Evolutionary conservation across 1,139 yeast genomes (phyloP).

Genomic region (Debaryomyces sp.): DNA sequence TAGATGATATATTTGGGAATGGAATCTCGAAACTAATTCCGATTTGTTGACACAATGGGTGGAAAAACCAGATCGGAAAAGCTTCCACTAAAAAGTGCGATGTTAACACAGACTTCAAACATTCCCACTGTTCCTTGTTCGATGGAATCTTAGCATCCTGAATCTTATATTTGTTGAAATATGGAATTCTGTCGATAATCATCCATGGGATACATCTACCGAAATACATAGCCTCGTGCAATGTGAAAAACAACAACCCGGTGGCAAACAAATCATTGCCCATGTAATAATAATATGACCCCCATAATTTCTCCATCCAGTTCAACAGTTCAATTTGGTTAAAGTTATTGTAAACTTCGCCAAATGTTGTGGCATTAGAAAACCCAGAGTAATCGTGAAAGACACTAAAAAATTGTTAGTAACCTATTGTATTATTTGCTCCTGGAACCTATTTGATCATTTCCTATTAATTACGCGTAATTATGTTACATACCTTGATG

Average conservation of each 20-base stretch:
- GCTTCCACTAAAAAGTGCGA: conserved; percentile 51
- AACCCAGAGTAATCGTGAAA: conserved; percentile 46
- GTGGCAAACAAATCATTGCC: conserved; percentile 49
- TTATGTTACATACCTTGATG: conserved; percentile 4
- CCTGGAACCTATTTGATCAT: neutral
- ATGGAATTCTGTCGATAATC: conserved; percentile 45
- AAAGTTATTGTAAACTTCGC: conserved; percentile 41
- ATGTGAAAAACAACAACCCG: conserved; percentile 44
- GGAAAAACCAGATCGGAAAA: conserved; percentile 53
- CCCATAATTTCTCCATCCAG: conserved; percentile 43
- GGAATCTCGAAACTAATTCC: conserved; percentile 44
- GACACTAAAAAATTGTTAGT: conserved; percentile 24
- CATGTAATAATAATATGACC: conserved; percentile 44
- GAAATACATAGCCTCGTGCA: conserved; percentile 47
- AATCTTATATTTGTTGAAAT: conserved; percentile 44
- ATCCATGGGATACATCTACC: conserved; percentile 53
- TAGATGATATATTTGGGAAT: conserved; percentile 36
- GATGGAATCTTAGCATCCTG: conserved; percentile 46
- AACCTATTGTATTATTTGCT: neutral
- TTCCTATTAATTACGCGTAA: neutral
- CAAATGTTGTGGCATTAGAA: conserved; percentile 40
- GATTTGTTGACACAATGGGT: conserved; percentile 44
- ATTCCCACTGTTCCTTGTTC: conserved; percentile 50
- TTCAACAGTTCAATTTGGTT: conserved; percentile 29
- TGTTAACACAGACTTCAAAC: conserved; percentile 46